These are phyloP conservation scores for Macaranga tanarius DNA, from an alignment of 441 rosid genomes.

Conservation along the genomic window DNA sequence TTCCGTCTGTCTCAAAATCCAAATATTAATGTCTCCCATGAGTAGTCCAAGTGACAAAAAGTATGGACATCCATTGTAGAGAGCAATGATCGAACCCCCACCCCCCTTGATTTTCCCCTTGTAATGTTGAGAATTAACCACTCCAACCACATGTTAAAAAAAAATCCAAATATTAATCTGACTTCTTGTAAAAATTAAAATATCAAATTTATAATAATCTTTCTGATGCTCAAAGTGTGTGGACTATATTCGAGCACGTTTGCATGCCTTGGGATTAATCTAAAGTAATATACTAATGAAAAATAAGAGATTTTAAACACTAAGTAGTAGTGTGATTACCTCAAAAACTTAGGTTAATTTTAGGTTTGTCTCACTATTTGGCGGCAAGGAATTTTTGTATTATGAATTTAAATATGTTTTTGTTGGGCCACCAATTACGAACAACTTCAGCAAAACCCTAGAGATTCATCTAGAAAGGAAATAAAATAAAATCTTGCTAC, in stretches of 20 bases:
- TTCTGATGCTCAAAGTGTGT: slow-evolving; percentile 19
- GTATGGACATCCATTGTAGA: too few species aligned
- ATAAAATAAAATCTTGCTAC: too few species aligned
- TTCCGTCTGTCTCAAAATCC: neutral
- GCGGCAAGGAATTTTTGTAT: neutral
- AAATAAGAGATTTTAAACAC: neutral
- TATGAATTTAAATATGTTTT: neutral
- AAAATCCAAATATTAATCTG: neutral
- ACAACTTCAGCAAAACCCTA: too few species aligned
- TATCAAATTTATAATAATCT: slow-evolving; percentile 7
- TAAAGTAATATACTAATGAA: neutral
- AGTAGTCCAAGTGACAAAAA: too few species aligned
- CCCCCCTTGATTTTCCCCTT: too few species aligned
- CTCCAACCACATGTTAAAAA: too few species aligned
- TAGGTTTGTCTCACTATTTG: slow-evolving; percentile 25
- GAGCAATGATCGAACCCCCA: too few species aligned
- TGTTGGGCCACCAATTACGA: neutral
- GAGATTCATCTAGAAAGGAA: too few species aligned
- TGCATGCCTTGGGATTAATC: slow-evolving; percentile 24
- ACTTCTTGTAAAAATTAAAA: slow-evolving; percentile 3
- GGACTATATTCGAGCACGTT: slow-evolving; percentile 32
- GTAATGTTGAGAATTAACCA: too few species aligned
- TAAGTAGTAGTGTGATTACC: slow-evolving; percentile 28
- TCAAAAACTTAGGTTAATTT: slow-evolving; percentile 21
- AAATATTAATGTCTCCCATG: too few species aligned